Percentiles rank a stretch among this genome's conserved stretches.
phyloP scores from a whole-genome alignment of 768 basidiomycete genomes.

The Russula virescens region DNA sequence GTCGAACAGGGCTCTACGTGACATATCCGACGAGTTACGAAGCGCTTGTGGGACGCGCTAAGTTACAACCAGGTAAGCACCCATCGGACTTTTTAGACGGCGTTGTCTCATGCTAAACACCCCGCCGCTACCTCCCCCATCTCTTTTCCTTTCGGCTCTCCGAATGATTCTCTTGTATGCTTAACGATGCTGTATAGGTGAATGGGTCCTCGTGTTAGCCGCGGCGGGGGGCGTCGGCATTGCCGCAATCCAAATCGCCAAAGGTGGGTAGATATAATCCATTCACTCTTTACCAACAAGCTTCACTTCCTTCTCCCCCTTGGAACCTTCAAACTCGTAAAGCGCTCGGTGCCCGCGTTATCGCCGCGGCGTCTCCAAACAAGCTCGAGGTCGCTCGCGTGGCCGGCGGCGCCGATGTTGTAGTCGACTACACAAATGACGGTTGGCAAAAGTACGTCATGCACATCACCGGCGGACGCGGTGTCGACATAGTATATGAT shows the following conservation, averaged over 20 bases:
- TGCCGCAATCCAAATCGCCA: conserved; percentile 86
- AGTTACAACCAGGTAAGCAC: conserved; percentile 62
- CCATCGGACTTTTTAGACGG: neutral
- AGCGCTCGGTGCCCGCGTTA: conserved; percentile 84
- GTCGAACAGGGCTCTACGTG: conserved; percentile 45
- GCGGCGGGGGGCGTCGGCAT: conserved; percentile 95
- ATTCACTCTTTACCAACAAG: neutral
- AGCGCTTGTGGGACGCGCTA: conserved; percentile 59
- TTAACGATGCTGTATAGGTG: conserved; percentile 42
- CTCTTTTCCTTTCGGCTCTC: neutral
- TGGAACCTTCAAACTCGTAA: neutral
- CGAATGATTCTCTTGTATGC: neutral
- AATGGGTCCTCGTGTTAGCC: conserved; percentile 89
- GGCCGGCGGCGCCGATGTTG: conserved; percentile 76
- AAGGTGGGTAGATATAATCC: conserved; percentile 44
- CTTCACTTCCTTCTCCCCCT: too few species aligned
- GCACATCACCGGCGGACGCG: conserved; percentile 73
- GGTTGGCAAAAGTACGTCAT: conserved; percentile 90
- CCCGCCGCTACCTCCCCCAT: neutral
- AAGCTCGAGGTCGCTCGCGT: conserved; percentile 73
- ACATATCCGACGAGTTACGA: too few species aligned
- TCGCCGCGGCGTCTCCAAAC: conserved; percentile 51
- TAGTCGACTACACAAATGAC: conserved; percentile 66
- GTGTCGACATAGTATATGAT: conserved; percentile 82
- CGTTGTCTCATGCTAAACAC: neutral